Evolutionary conservation across 2,329 filamentous ascomycete species (phyloP).

Genomic region (Neophaeococcomyces aloes): DNA sequence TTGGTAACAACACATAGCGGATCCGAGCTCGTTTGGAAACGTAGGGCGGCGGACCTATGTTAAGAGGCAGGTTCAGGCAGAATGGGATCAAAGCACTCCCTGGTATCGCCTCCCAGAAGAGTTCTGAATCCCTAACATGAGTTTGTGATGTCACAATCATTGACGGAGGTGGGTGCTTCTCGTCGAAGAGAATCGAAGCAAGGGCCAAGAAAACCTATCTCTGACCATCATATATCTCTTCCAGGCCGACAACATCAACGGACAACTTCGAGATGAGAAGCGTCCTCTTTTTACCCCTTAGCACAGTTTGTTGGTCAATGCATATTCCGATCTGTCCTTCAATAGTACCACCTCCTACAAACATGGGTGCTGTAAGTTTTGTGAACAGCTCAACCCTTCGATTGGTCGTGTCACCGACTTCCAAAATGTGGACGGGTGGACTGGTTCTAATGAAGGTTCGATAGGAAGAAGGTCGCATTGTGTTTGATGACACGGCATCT

Average conservation of each 20-base stretch:
- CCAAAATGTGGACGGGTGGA: slow-evolving; percentile 39
- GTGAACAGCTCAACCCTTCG: slow-evolving; percentile 40
- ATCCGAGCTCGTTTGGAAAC: slow-evolving; percentile 42
- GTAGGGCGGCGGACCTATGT: slow-evolving; percentile 46
- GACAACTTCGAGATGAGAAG: slow-evolving; percentile 41
- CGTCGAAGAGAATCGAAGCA: slow-evolving; percentile 42
- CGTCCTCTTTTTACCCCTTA: slow-evolving; percentile 28
- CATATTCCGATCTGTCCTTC: slow-evolving; percentile 42
- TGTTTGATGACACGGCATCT: slow-evolving; percentile 35
- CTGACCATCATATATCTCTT: slow-evolving; percentile 39
- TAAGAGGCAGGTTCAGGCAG: slow-evolving; percentile 42
- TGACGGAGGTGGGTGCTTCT: slow-evolving; percentile 39
- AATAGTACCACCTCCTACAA: slow-evolving; percentile 45
- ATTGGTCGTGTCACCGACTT: slow-evolving; percentile 40
- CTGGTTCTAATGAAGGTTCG: slow-evolving; percentile 40
- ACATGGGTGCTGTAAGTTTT: slow-evolving; percentile 41
- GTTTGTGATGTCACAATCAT: slow-evolving; percentile 40
- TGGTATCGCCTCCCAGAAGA: slow-evolving; percentile 41
- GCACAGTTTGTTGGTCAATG: slow-evolving; percentile 33
- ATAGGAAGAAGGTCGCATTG: slow-evolving; percentile 33
- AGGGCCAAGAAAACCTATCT: slow-evolving; percentile 42
- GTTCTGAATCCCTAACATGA: slow-evolving; percentile 18
- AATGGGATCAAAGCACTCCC: slow-evolving; percentile 41
- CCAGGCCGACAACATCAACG: slow-evolving; percentile 43
- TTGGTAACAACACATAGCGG: slow-evolving; percentile 40